phyloP scores from a whole-genome alignment of 2,329 filamentous ascomycete species.

The Verticillium longisporum region DNA sequence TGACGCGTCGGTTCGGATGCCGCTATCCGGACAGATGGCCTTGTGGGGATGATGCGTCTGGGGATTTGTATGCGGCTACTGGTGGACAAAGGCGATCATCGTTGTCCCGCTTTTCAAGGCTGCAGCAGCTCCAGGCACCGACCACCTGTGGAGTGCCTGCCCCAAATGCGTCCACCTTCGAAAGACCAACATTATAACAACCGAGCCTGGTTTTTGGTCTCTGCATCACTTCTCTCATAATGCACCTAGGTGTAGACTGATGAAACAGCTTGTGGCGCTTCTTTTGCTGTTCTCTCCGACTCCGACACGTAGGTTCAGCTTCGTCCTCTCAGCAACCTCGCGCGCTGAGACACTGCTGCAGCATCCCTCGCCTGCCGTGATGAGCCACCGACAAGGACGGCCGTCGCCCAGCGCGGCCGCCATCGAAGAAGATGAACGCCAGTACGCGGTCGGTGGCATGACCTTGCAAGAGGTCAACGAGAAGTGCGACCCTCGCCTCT shows the following conservation, averaged over 20 bases:
- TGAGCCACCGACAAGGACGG: constrained; percentile 22
- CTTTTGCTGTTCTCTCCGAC: too few species aligned
- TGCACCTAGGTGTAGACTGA: neutral
- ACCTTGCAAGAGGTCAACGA: constrained; percentile 35
- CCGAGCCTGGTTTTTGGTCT: neutral
- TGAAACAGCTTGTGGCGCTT: neutral
- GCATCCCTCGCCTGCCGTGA: constrained; percentile 9
- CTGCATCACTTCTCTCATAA: neutral
- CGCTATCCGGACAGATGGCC: neutral
- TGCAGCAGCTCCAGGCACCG: neutral
- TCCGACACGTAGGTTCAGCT: too few species aligned
- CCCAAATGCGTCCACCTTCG: neutral
- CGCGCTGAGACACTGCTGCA: too few species aligned
- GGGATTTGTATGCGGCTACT: neutral
- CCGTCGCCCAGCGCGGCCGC: constrained; percentile 31
- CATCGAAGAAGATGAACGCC: constrained; percentile 41
- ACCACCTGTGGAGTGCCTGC: neutral
- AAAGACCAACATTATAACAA: neutral
- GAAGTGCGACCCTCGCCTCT: constrained; percentile 24
- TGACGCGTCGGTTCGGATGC: neutral
- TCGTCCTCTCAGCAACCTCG: neutral
- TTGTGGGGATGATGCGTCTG: neutral
- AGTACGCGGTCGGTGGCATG: constrained; percentile 36
- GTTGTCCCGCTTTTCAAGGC: neutral
- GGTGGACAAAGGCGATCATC: neutral